Evolutionary conservation across 805 yeast genomes (phyloP).

Genomic region (Ogataea henricii): DNA sequence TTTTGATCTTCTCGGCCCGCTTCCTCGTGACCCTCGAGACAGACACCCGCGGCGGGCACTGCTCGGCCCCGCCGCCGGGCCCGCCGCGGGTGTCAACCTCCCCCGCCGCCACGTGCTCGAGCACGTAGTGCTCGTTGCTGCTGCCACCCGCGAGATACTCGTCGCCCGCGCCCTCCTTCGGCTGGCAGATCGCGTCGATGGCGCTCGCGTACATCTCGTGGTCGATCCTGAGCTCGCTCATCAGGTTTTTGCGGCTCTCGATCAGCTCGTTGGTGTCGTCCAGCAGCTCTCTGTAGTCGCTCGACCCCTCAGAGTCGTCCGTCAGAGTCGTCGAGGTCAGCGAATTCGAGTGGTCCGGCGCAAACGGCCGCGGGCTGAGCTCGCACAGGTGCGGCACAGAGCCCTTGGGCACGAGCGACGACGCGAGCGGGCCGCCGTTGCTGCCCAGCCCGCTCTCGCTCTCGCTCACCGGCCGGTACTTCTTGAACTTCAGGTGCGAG

Average conservation of each 20-base stretch:
- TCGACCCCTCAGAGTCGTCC: slow-evolving; percentile 5
- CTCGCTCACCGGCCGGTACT: slow-evolving; percentile 15
- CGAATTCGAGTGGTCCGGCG: slow-evolving; percentile 7
- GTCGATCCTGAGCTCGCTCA: slow-evolving; percentile 46
- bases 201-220: slow-evolving; percentile 24
- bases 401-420: neutral
- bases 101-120: neutral
- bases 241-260: slow-evolving; percentile 44
- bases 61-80: no score
- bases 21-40: slow-evolving; percentile 41
- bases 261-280: slow-evolving; percentile 43
- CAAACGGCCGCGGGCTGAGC: neutral
- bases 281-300: slow-evolving; percentile 17
- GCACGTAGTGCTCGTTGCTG: neutral
- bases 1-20: slow-evolving; percentile 52
- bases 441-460: neutral
- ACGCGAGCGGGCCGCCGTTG: neutral
- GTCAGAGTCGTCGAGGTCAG: slow-evolving; percentile 12
- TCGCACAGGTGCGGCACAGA: neutral
- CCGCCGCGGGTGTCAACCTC: no score
- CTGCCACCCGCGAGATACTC: neutral
- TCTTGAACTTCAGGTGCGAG: slow-evolving; percentile 19
- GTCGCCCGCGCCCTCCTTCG: neutral
- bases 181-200: slow-evolving; percentile 5
- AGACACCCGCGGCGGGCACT: no score